phyloP scores from a whole-genome alignment of 2,329 filamentous ascomycete genomes.

The Xylaria sp. region DNA sequence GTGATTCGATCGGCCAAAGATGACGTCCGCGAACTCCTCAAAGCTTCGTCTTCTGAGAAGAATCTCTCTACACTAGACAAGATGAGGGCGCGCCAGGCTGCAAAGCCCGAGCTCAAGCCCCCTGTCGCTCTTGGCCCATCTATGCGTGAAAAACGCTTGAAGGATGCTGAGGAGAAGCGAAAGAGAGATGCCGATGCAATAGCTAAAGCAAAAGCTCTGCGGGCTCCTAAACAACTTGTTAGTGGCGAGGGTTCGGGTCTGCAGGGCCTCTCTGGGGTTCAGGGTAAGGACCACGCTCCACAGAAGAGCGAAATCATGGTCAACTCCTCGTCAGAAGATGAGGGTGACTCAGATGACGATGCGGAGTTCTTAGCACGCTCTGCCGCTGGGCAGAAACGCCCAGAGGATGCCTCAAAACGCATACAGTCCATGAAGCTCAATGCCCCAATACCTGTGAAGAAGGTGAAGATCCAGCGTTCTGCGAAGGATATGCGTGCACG shows the following conservation, averaged over 20 bases:
- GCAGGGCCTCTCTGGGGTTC: conserved; percentile 66
- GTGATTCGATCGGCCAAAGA: conserved; percentile 46
- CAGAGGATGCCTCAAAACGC: conserved; percentile 52
- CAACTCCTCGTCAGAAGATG: conserved; percentile 75
- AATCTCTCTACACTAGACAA: conserved; percentile 48
- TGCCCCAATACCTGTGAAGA: conserved; percentile 76
- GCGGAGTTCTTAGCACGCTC: conserved; percentile 52
- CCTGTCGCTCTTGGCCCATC: conserved; percentile 48
- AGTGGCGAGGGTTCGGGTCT: conserved; percentile 79
- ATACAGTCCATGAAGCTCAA: conserved; percentile 55
- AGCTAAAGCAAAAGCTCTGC: conserved; percentile 67
- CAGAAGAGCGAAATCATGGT: conserved; percentile 90
- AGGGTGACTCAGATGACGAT: conserved; percentile 67
- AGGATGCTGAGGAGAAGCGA: conserved; percentile 74
- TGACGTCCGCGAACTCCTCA: conserved; percentile 50
- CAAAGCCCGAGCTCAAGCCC: conserved; percentile 38
- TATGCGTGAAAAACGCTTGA: conserved; percentile 74
- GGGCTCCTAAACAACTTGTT: conserved; percentile 57
- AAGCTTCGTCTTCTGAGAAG: conserved; percentile 49
- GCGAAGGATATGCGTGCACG: conserved; percentile 93
- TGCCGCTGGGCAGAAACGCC: conserved; percentile 50
- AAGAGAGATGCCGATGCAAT: conserved; percentile 73
- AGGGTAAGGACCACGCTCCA: conserved; percentile 77
- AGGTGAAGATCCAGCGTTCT: conserved; percentile 77
- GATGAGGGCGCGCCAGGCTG: conserved; percentile 43